Conservation (phyloP, 164 flowering plant genomes). For the grape (Vitis vinifera) region DNA sequence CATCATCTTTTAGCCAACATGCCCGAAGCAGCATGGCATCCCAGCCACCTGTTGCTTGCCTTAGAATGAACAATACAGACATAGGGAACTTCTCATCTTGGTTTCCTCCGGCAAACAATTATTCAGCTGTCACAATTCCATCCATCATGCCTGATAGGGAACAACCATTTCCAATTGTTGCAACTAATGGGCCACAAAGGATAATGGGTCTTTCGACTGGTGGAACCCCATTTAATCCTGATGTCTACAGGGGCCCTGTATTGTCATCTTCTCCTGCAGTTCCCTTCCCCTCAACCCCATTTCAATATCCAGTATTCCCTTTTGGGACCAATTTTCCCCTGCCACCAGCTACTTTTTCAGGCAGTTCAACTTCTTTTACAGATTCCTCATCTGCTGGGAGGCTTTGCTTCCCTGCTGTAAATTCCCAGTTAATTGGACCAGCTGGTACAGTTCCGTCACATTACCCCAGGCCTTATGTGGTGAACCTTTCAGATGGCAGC, state of each 20-base stretch:
- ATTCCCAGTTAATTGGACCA: slow-evolving; percentile 57
- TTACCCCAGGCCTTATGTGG: slow-evolving; percentile 62
- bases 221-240: slow-evolving; percentile 50
- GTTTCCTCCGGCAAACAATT: slow-evolving; percentile 59
- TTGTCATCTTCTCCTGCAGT: slow-evolving; percentile 78
- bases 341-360: slow-evolving; percentile 58
- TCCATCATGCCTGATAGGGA: slow-evolving; percentile 65
- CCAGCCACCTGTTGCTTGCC: slow-evolving; percentile 39
- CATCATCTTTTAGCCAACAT: slow-evolving; percentile 34
- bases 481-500: slow-evolving; percentile 49
- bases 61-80: slow-evolving; percentile 53
- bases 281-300: slow-evolving; percentile 49
- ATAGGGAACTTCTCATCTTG: slow-evolving; percentile 54
- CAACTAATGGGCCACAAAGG: slow-evolving; percentile 56
- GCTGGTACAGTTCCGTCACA: slow-evolving; percentile 50
- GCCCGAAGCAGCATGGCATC: slow-evolving; percentile 31
- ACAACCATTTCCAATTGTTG: slow-evolving; percentile 48
- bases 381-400: slow-evolving; percentile 65
- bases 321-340: slow-evolving; percentile 66
- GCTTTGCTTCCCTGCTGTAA: slow-evolving; percentile 46
- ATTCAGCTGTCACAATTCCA: slow-evolving; percentile 55
- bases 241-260: slow-evolving; percentile 67
- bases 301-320: slow-evolving; percentile 66
- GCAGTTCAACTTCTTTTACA: slow-evolving; percentile 51
- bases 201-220: slow-evolving; percentile 47